phyloP scores from a whole-genome alignment of 2,329 filamentous ascomycete genomes.

The Penicillium capsulatum region DNA sequence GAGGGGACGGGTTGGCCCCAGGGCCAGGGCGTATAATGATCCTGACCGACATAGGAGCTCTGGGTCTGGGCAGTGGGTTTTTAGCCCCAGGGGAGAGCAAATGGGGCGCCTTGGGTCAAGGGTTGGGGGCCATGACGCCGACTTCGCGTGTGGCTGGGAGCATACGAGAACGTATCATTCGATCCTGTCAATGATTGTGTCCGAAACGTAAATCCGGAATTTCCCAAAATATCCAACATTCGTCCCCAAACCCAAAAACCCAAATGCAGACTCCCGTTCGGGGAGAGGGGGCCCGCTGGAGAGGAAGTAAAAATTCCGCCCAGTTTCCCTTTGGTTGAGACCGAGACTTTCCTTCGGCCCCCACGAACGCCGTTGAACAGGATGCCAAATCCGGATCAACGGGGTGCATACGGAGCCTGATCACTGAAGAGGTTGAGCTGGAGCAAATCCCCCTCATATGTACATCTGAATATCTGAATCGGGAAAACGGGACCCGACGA shows the following conservation, averaged over 20 bases:
- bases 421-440: too few species aligned
- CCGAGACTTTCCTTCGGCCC: conserved; percentile 11
- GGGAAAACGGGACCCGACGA: too few species aligned
- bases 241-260: too few species aligned
- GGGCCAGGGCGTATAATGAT: conserved; percentile 22
- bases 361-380: conserved; percentile 20
- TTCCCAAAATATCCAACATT: too few species aligned
- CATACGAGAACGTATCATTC: neutral
- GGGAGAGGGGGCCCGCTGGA: too few species aligned
- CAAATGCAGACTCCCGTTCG: too few species aligned
- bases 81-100: conserved; percentile 19
- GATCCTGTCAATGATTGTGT: neutral
- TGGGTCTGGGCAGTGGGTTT: conserved; percentile 12
- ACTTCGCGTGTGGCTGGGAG: conserved; percentile 10
- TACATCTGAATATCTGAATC: too few species aligned
- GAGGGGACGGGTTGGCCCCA: conserved; percentile 12
- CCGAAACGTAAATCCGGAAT: conserved; percentile 7
- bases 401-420: too few species aligned
- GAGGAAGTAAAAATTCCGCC: too few species aligned
- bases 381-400: neutral
- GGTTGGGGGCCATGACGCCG: conserved; percentile 22
- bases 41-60: conserved; percentile 16
- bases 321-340: too few species aligned
- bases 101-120: conserved; percentile 12
- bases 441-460: too few species aligned